Evolutionary conservation across 1,284 basidiomycete genomes (phyloP).

Genomic region (Cutaneotrichosporon arboriforme): DNA sequence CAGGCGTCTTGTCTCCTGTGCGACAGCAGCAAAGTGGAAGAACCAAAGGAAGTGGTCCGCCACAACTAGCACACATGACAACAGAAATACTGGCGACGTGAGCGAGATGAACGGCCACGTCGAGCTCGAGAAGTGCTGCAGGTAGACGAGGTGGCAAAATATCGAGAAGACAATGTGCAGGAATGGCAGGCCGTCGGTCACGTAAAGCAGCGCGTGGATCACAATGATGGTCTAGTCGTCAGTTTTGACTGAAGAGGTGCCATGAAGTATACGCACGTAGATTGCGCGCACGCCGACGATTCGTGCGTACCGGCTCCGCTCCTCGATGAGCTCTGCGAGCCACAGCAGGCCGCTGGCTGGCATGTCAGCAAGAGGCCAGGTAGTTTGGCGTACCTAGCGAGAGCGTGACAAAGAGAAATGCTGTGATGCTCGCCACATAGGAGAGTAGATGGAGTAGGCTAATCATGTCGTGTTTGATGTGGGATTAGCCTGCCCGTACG

Average conservation of each 20-base stretch:
- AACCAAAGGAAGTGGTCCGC: conserved; percentile 91
- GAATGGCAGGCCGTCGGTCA: conserved; percentile 72
- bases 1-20: conserved; percentile 52
- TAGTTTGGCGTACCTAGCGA: conserved; percentile 58
- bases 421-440: conserved; percentile 62
- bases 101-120: conserved; percentile 87
- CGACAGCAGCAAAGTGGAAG: conserved; percentile 72
- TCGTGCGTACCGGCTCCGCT: conserved; percentile 77
- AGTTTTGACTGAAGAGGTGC: not conserved
- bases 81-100: conserved; percentile 71
- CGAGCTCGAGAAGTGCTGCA: conserved; percentile 73
- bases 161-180: conserved; percentile 70
- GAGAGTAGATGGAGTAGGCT: conserved; percentile 45
- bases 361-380: not conserved
- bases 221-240: conserved; percentile 62
- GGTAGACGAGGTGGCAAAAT: conserved; percentile 74
- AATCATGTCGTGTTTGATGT: conserved; percentile 8
- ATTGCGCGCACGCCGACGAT: conserved; percentile 69
- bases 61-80: conserved; percentile 75
- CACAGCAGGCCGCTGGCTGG: conserved; percentile 85
- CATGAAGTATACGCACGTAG: conserved; percentile 59
- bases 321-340: conserved; percentile 89
- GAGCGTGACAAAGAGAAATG: conserved; percentile 71
- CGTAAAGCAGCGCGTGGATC: conserved; percentile 69
- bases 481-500: no score